Percentiles rank a stretch among this genome's conserved stretches.
Conservation (phyloP, 345 rosid genomes). For the Clausena lansium region DNA sequence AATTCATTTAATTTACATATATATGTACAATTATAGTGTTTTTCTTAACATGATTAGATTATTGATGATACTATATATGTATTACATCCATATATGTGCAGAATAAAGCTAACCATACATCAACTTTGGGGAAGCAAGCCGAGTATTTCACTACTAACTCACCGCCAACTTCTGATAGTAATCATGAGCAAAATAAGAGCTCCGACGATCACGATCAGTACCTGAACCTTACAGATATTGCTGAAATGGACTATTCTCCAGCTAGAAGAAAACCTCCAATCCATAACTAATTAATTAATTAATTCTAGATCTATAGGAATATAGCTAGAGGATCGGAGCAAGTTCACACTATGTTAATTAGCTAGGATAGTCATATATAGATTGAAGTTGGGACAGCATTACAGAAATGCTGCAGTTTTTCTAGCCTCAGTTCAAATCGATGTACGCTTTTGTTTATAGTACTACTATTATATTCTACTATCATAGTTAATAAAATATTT, state of each 20-base stretch:
- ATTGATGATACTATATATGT: no score
- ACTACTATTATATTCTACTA: background rate
- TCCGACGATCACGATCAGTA: background rate
- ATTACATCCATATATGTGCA: background rate
- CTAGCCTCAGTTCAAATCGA: conserved; percentile 9
- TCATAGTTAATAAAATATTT: background rate
- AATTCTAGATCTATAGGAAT: background rate
- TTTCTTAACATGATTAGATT: no score
- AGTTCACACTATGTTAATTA: no score
- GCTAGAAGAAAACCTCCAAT: conserved; percentile 57
- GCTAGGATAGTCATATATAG: background rate
- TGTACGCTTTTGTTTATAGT: conserved; percentile 14
- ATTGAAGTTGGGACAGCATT: conserved; percentile 33
- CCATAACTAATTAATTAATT: conserved; percentile 34
- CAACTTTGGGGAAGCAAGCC: conserved; percentile 1
- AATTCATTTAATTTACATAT: background rate
- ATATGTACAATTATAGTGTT: no score
- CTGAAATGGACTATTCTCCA: conserved; percentile 57
- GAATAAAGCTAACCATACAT: conserved; percentile 9
- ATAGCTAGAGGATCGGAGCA: background rate
- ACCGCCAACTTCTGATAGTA: conserved; percentile 12
- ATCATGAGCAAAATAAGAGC: no score
- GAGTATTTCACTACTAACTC: conserved; percentile 17
- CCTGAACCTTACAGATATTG: conserved; percentile 31
- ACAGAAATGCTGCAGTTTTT: conserved; percentile 49